Conservation (phyloP, 2,329 filamentous ascomycete genomes). For the Ceratocystis albifundus region DNA sequence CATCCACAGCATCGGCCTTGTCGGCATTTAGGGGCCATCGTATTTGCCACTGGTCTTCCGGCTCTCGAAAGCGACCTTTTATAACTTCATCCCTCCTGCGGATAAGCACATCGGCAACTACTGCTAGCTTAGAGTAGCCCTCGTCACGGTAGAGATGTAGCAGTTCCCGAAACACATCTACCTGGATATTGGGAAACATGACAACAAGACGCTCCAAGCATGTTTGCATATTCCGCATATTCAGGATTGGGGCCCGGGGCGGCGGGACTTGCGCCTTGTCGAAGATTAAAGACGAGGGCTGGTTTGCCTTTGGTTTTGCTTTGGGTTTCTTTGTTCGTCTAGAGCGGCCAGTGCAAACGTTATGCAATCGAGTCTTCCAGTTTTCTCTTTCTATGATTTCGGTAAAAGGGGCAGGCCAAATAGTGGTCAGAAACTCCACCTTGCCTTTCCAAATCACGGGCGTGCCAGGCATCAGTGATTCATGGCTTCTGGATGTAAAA, state of each 20-base stretch:
- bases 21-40: not conserved
- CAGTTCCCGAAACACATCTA: slow-evolving; percentile 75
- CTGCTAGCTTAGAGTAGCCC: slow-evolving; percentile 52
- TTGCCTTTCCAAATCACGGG: not conserved
- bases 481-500: not conserved
- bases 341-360: not conserved
- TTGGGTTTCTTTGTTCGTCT: not conserved
- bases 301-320: not conserved
- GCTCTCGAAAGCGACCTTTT: slow-evolving; percentile 2
- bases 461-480: not conserved
- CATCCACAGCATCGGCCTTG: not conserved
- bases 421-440: not conserved
- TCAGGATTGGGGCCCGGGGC: not conserved
- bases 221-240: not conserved
- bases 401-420: not conserved
- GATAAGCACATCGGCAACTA: slow-evolving; percentile 65
- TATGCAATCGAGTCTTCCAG: not conserved
- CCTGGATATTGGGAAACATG: slow-evolving; percentile 69
- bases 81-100: not conserved
- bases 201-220: slow-evolving; percentile 55
- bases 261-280: not conserved
- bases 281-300: not conserved
- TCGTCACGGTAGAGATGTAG: slow-evolving; percentile 62
- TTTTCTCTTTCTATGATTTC: not conserved
- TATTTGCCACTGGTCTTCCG: not conserved